Evolutionary conservation across 2,329 filamentous ascomycete genomes (phyloP), one percentile per base, ranked within the genome.

Genomic region (Aspergillus fumigatus): DNA sequence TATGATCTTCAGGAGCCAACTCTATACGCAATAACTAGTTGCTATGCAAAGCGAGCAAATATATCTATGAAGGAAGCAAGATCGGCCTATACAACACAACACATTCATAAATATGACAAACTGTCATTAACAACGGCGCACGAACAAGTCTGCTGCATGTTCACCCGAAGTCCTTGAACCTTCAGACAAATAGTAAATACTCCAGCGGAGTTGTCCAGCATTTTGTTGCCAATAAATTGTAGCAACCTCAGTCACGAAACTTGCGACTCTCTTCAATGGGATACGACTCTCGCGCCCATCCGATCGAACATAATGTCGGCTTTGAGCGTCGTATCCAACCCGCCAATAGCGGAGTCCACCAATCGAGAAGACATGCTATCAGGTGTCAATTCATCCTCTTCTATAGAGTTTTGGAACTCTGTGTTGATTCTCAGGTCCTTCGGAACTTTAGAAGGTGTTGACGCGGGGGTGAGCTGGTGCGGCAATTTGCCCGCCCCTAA

Each of bases 301-400:
- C 72, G 68, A 50, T 78, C 76, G 54, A 77, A 76, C 48, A 74
- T 65, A 48, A 77, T 55, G 53, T 78, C 75, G 2, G 69, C 70
- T 62, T 74, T 73, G 52, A 77, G 60, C 10, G 72, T 70, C 26
- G 73, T 69, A 50, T 77, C 74, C 14, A 76, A 59, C 19, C 75
- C 75, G n/a, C 66, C 68, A 50, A 79, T 72, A 1, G 74, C 76
- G 14, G 76, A 78, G 58, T 79, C 77, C 5, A 76, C 66, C 61
- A 79, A 67, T 26, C 77, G 73, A 25, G 76, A 79, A 5, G 76
- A 77, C 77, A 79, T 79, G 62, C 76, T 79, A 57, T 79, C 77
- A 0, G 77, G 77, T 4, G 77, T 79, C 51, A 79, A 61, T 60
- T 79, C 77, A 25, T 77, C 73, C 1, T 77, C 77, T 17, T 74